Base-by-base conservation (phyloP, 2,329 filamentous ascomycete genomes). In the Monosporascus sp. region DNA sequence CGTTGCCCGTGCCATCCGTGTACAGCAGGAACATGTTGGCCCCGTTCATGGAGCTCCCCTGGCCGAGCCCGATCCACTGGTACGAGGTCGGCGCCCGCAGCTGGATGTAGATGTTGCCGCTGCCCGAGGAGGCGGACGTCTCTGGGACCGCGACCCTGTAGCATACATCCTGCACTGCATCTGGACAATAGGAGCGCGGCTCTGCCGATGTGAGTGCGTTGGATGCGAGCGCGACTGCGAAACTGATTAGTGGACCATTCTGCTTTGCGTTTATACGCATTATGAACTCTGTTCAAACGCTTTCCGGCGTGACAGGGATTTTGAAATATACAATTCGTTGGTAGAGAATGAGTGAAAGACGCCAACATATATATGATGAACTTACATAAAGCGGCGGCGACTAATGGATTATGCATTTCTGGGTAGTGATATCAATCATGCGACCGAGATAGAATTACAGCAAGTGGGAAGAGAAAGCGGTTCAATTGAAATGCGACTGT, bases 21-120 rank as follows among this genome's bases (percentile, higher is more conserved):
- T 87, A 87, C 59, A 86, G 73, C 62, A 87, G 58, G 63, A 87
- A 86, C 53, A 87, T 84, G 64, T 83, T 78, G 49, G 83, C 67
- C 35, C 75, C 78, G 16, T 65, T 41, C 84, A 87, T 87, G 43
- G 58, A 55, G 0, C 63, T 60, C 46, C 84, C 84, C 35, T 79
- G 80, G 31, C 81, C 84, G 19, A 86, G 70, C 8, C 74, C 79
- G 17, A 84, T 74, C 84, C 84, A 87, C 55, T 67, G 61, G 63
- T 79, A 79, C 6, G 69, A 70, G 2, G 73, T 72, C 1, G 80
- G 78, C 4, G 81, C 81, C n/a, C 70, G 70, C 52, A 87, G 73
- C 62, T 85, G 82, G 58, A 87, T 75, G 65, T 82, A 86, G 51
- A 87, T 74, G 63, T 82, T 81, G 52, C 81, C 82, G 4, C 71